These are phyloP conservation scores for Escallonia rubra DNA, from an alignment of 129 eudicot genomes.

Conservation along the genomic window DNA sequence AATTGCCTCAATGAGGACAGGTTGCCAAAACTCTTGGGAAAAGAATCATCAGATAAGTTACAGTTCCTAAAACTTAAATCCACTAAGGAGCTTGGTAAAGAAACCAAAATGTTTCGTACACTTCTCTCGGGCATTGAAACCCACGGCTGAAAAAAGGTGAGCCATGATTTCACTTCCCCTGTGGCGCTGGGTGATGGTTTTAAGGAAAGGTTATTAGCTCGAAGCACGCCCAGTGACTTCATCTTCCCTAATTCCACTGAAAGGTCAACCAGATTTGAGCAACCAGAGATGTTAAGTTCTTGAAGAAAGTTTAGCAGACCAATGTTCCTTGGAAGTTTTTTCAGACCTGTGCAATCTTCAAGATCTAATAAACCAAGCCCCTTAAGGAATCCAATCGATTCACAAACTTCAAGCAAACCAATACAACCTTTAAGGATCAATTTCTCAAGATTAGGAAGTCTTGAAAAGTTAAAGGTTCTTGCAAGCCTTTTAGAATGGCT, in stretches of 20 bases:
- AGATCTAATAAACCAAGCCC: background rate
- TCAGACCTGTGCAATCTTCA: background rate
- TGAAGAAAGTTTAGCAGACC: background rate
- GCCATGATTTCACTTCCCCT: background rate
- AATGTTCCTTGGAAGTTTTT: background rate
- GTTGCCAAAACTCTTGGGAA: slow-evolving; percentile 8
- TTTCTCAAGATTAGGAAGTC: slow-evolving; percentile 1
- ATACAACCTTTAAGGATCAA: slow-evolving; percentile 1
- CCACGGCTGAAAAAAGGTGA: background rate
- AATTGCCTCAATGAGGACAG: slow-evolving; percentile 2
- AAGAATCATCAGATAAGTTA: slow-evolving; percentile 8
- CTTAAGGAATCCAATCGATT: background rate
- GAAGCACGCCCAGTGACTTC: background rate
- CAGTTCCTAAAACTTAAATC: background rate
- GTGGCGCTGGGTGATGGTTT: too few relatives aligned
- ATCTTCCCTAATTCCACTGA: background rate
- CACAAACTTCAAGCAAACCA: background rate
- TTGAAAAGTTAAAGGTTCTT: background rate
- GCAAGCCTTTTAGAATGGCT: background rate
- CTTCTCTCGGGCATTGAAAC: background rate
- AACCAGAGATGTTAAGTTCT: background rate
- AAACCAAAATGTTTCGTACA: background rate
- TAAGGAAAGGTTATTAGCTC: background rate
- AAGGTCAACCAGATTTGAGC: background rate
- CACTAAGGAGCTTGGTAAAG: slow-evolving; percentile 13